Conservation (phyloP, 306 rosid species). For the Lupinus albus region DNA sequence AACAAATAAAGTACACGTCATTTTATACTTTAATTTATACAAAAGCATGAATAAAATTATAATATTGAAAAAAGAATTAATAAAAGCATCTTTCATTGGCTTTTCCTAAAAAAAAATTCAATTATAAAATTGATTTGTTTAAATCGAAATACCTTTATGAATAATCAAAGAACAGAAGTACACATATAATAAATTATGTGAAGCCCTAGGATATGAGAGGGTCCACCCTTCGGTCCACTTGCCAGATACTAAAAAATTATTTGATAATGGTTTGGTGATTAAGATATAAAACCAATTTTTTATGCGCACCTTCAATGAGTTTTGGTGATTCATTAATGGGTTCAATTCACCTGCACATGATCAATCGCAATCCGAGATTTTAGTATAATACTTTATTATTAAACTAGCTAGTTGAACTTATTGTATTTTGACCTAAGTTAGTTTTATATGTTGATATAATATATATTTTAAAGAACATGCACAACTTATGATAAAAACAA, state of each 20-base stretch:
- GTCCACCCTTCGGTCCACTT: conserved; percentile 50
- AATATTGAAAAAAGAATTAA: conserved; percentile 31
- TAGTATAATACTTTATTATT: conserved; percentile 32
- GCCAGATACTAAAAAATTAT: conserved; percentile 35
- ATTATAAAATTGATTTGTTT: background rate
- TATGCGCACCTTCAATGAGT: conserved; percentile 46
- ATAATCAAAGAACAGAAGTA: background rate
- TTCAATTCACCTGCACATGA: conserved; percentile 57
- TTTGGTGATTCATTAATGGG: conserved; percentile 47
- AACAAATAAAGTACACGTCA: conserved; percentile 42
- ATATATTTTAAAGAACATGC: conserved; percentile 40
- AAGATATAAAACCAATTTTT: conserved; percentile 37
- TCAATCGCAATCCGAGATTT: conserved; percentile 40
- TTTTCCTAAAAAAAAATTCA: conserved; percentile 45
- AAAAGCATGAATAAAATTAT: conserved; percentile 40
- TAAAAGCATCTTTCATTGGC: conserved; percentile 41
- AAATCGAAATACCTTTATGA: background rate
- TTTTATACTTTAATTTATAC: conserved; percentile 20
- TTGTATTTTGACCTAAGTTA: conserved; percentile 56
- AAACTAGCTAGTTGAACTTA: conserved; percentile 40
- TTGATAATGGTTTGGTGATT: conserved; percentile 41
- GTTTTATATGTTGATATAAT: conserved; percentile 20
- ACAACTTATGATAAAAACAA: conserved; percentile 41
- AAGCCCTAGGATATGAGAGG: conserved; percentile 41
- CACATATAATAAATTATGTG: conserved; percentile 27